phyloP scores from a whole-genome alignment of 1,284 basidiomycete genomes.

The Ustilago shanxiensis region DNA sequence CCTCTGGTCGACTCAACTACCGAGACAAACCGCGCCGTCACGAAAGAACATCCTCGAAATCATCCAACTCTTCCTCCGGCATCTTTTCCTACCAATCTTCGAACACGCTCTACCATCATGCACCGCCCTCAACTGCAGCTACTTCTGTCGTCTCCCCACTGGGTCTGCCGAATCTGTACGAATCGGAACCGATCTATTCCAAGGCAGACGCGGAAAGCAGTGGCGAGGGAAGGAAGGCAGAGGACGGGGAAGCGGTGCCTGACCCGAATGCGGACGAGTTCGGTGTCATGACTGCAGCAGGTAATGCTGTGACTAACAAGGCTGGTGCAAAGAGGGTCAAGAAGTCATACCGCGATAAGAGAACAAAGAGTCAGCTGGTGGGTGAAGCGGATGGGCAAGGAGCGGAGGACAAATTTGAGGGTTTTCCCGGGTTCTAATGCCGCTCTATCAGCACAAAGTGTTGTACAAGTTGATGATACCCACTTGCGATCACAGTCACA shows the following conservation, averaged over 20 bases:
- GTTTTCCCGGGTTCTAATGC: slow-evolving; percentile 40
- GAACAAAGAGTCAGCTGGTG: slow-evolving; percentile 2
- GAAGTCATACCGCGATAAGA: slow-evolving; percentile 41
- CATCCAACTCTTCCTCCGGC: slow-evolving; percentile 43
- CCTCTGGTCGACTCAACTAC: slow-evolving; percentile 30
- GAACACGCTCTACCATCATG: slow-evolving; percentile 14
- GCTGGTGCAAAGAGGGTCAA: slow-evolving; percentile 37
- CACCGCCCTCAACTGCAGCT: slow-evolving; percentile 15
- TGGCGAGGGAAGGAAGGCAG: not conserved
- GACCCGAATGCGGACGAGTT: slow-evolving; percentile 36
- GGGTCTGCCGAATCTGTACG: slow-evolving; percentile 39
- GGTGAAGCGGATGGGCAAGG: not conserved
- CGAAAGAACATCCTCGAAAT: slow-evolving; percentile 43
- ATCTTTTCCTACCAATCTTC: slow-evolving; percentile 25
- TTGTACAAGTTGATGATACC: not conserved
- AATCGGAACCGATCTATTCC: slow-evolving; percentile 28
- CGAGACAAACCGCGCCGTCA: slow-evolving; percentile 57
- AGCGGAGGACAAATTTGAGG: slow-evolving; percentile 31
- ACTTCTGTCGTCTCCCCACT: slow-evolving; percentile 17
- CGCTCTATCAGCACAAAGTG: not conserved
- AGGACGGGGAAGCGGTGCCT: slow-evolving; percentile 16
- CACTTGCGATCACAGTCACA: not conserved
- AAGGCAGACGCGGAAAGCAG: not conserved
- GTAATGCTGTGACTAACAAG: slow-evolving; percentile 29
- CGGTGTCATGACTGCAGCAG: slow-evolving; percentile 37